These are phyloP conservation scores for Thecaphora frezii DNA, from an alignment of 1,284 basidiomycete species.

Conservation along the genomic window DNA sequence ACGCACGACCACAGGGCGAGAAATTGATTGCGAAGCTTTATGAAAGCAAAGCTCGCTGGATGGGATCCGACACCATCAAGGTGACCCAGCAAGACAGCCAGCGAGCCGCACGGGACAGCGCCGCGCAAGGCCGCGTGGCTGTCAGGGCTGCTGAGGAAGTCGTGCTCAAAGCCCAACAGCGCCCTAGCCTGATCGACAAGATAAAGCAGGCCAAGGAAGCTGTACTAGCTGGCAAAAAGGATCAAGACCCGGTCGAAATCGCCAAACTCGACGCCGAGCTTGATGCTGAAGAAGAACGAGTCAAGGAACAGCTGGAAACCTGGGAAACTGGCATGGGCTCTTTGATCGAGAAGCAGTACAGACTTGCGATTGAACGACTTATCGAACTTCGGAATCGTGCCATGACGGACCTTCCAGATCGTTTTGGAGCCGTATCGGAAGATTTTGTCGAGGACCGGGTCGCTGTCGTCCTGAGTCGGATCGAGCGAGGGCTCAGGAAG, in stretches of 20 bases:
- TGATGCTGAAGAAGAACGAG: conserved; percentile 39
- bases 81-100: conserved; percentile 26
- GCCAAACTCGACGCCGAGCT: conserved; percentile 48
- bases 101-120: conserved; percentile 17
- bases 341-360: conserved; percentile 46
- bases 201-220: conserved; percentile 41
- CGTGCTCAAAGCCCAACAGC: conserved; percentile 34
- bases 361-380: conserved; percentile 35
- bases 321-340: conserved; percentile 44
- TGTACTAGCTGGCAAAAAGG: conserved; percentile 18
- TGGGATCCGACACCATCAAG: conserved; percentile 38
- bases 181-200: conserved; percentile 38
- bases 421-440: conserved; percentile 44
- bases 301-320: conserved; percentile 43
- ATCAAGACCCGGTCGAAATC: conserved; percentile 27
- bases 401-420: conserved; percentile 40
- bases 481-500: conserved; percentile 42
- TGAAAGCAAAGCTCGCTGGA: conserved; percentile 40
- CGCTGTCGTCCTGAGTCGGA: conserved; percentile 29
- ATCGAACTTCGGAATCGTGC: conserved; percentile 37
- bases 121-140: conserved; percentile 25
- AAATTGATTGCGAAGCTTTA: conserved; percentile 39
- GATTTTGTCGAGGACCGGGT: conserved; percentile 48
- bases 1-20: conserved; percentile 48
- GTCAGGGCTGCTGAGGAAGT: conserved; percentile 35